phyloP scores from a whole-genome alignment of 495 filamentous ascomycete species.

The Aspergillus funiculosus region DNA sequence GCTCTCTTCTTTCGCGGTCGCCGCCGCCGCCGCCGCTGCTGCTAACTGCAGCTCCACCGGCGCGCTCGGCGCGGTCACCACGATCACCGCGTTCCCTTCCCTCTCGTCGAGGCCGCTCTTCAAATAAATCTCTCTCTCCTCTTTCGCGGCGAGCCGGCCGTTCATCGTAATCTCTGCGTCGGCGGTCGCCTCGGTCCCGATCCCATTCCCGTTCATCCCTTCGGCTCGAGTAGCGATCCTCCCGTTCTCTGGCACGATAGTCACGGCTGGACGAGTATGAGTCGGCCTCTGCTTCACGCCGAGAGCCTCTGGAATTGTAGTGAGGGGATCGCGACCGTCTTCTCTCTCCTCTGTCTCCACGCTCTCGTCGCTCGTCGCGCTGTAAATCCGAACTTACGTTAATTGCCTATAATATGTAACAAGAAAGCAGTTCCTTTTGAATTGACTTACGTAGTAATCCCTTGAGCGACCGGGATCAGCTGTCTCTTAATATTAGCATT shows the following conservation, averaged over 20 bases:
- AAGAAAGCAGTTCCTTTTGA: not conserved
- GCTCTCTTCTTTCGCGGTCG: constrained; percentile 46
- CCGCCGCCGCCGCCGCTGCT: constrained; percentile 16
- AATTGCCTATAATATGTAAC: constrained; percentile 2
- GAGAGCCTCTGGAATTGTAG: constrained; percentile 52
- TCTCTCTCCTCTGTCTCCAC: constrained; percentile 50
- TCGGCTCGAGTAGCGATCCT: constrained; percentile 73
- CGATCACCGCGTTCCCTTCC: constrained; percentile 30
- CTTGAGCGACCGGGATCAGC: constrained; percentile 65
- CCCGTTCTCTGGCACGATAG: constrained; percentile 85
- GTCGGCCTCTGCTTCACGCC: constrained; percentile 69
- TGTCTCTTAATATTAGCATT: constrained; percentile 22
- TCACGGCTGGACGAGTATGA: constrained; percentile 85
- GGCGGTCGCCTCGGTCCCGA: constrained; percentile 57
- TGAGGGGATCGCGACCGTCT: constrained; percentile 74
- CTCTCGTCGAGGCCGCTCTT: constrained; percentile 56
- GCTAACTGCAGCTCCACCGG: constrained; percentile 21
- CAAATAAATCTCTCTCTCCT: constrained; percentile 52
- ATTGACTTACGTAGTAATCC: constrained; percentile 61
- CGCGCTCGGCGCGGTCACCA: constrained; percentile 31
- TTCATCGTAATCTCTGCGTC: constrained; percentile 59
- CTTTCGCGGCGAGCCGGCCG: constrained; percentile 54
- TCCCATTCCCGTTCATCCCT: constrained; percentile 64
- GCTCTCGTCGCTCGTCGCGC: constrained; percentile 49
- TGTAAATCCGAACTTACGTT: constrained; percentile 20